Base-by-base conservation (phyloP, 805 yeast genomes). In the Scheffersomyces coipomensis region DNA sequence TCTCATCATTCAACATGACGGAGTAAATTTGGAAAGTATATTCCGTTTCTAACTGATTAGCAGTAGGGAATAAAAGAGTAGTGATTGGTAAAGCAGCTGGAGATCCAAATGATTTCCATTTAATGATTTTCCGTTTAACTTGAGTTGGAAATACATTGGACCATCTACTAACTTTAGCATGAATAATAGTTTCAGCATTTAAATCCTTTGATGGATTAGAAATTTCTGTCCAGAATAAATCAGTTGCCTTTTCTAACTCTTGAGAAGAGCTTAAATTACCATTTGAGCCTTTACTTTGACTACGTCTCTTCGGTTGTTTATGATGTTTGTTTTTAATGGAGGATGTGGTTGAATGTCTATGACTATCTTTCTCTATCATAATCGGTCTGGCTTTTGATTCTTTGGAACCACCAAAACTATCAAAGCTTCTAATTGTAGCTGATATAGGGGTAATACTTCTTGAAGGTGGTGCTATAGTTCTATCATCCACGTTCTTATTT, bases 11-110 rank as follows among this genome's bases (percentile, higher is more conserved):
- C 30, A 87, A 54, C 5, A 83, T 69, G 2, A 89, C 83, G 19
- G 85, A 86, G 56, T 93, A 95, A n/a, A 84, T 81, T 49, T 90
- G 86, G 50, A 88, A 83, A 1, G 86, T 79, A 59, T 82, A 91
- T 45, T 86, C 82, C 3, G 73, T 71, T 34, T 83, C 79, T 56
- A 90, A 81, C 41, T 87, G 89, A 4, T 71, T 68, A 10, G 71
- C 64, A 0, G 83, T 60, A 0, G 98, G 97, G 51, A 90, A 90
- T 8, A 83, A 72, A 2, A 85, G 78, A 0, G 95, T 81, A 2
- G 88, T 81, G 0, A 87, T 67, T 0, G 99, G 99, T 19, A 93
- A 67, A 5, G 95, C 84, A 0, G 98, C 97, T 0, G 99, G 99
- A 0, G 97, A 80, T 11, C 89, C 83, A 38, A 95, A 71, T 0